Conservation (phyloP, 768 basidiomycete species). For the Ephemerocybe angulata region DNA sequence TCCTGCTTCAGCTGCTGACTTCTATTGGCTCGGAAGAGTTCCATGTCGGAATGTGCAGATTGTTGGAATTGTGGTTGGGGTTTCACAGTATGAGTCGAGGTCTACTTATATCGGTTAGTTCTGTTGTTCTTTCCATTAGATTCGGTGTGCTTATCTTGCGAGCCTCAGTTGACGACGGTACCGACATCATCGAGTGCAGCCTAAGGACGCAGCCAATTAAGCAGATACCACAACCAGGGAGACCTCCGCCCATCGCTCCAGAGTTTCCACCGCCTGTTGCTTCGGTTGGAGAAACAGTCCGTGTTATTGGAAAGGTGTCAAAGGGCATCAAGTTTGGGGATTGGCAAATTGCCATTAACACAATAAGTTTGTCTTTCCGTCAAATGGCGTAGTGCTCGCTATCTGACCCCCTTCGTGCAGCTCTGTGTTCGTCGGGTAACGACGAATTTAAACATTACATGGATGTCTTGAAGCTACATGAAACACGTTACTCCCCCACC, state of each 20-base stretch:
- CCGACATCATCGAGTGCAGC: constrained; percentile 65
- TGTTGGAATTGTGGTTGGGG: constrained; percentile 62
- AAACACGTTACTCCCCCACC: constrained; percentile 42
- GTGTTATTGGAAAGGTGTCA: constrained; percentile 46
- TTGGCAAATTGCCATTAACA: constrained; percentile 44
- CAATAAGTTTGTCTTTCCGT: constrained; percentile 42
- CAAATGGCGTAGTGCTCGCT: neutral
- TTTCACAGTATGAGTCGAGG: constrained; percentile 56
- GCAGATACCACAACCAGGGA: constrained; percentile 12
- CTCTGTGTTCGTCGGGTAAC: constrained; percentile 43
- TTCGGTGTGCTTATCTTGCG: neutral
- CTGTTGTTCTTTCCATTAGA: neutral
- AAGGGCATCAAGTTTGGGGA: constrained; percentile 31
- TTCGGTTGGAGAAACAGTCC: constrained; percentile 44
- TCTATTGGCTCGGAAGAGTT: constrained; percentile 67
- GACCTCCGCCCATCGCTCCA: constrained; percentile 9
- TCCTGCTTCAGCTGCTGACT: constrained; percentile 47
- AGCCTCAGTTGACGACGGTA: constrained; percentile 70
- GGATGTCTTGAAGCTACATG: constrained; percentile 49
- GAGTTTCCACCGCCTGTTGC: constrained; percentile 34
- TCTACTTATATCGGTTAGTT: constrained; percentile 55
- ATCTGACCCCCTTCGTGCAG: constrained; percentile 24
- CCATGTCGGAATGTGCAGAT: constrained; percentile 65
- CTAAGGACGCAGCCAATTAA: constrained; percentile 33
- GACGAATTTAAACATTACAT: constrained; percentile 61